A percentile compares a stretch with the other conserved stretches of the same genome.
These are phyloP conservation scores for Lactarius pseudohatsudake DNA, from an alignment of 768 basidiomycete species.

Conservation along the genomic window DNA sequence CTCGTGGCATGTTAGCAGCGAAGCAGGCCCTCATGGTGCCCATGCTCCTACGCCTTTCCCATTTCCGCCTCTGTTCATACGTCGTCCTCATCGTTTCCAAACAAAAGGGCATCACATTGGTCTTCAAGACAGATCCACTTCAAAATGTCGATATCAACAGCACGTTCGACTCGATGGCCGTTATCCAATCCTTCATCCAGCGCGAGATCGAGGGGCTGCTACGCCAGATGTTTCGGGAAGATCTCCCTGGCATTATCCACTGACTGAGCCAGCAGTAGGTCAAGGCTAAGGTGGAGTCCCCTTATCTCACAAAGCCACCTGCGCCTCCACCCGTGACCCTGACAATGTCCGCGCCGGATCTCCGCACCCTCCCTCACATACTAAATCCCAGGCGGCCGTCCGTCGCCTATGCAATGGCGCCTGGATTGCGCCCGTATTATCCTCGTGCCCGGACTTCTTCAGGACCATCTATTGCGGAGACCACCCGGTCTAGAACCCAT, in stretches of 20 bases:
- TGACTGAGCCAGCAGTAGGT: constrained; percentile 95
- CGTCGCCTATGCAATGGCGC: constrained; percentile 9
- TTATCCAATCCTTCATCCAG: constrained; percentile 97
- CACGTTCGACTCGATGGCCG: constrained; percentile 97
- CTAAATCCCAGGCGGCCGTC: constrained; percentile 9
- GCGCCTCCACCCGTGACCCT: constrained; percentile 23
- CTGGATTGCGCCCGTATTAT: constrained; percentile 12
- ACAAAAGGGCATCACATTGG: constrained; percentile 96
- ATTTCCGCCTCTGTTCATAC: constrained; percentile 91
- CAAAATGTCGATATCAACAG: constrained; percentile 97
- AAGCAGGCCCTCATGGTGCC: constrained; percentile 95
- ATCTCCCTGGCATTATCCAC: constrained; percentile 95
- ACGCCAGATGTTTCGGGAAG: constrained; percentile 97
- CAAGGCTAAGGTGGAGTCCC: constrained; percentile 90
- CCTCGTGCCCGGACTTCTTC: constrained; percentile 25
- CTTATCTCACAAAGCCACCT: constrained; percentile 62
- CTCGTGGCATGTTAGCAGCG: constrained; percentile 88
- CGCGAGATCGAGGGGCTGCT: constrained; percentile 96
- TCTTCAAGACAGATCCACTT: constrained; percentile 98
- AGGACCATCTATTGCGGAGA: constrained; percentile 14
- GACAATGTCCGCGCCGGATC: constrained; percentile 23
- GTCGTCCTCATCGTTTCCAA: constrained; percentile 97
- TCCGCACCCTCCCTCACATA: constrained; percentile 10
- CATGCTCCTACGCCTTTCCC: constrained; percentile 96
- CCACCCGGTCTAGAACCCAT: constrained; percentile 16